phyloP scores from a whole-genome alignment of 2,329 filamentous ascomycete species.

The Talaromyces sp. region DNA sequence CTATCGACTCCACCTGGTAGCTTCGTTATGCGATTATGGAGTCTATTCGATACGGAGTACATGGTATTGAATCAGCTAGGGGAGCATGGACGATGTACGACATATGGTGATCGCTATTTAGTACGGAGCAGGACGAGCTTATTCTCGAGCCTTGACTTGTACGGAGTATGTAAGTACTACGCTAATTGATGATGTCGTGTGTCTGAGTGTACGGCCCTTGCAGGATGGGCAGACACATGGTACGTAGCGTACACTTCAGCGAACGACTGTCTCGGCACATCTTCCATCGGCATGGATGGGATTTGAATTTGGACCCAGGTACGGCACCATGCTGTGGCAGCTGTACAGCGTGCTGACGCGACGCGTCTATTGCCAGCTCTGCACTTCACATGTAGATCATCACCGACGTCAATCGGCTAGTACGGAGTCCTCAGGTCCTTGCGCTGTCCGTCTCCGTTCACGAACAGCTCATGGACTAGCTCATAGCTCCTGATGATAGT shows the following conservation, averaged over 20 bases:
- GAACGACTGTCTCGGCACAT: neutral
- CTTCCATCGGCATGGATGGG: neutral
- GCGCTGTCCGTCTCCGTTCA: neutral
- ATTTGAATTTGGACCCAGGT: neutral
- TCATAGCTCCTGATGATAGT: neutral
- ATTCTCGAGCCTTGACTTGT: neutral
- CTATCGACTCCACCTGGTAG: neutral
- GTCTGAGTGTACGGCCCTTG: neutral
- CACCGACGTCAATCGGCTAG: neutral
- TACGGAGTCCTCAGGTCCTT: neutral
- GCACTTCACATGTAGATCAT: conserved; percentile 2
- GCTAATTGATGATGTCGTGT: neutral
- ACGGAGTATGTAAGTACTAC: neutral
- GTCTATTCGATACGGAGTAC: neutral
- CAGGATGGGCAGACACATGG: neutral
- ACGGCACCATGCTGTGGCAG: neutral
- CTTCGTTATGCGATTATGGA: neutral
- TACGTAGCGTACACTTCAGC: neutral
- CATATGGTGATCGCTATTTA: conserved; percentile 6
- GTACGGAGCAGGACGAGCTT: neutral
- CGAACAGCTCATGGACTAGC: neutral
- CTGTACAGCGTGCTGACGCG: neutral
- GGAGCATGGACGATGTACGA: neutral
- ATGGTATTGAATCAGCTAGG: neutral
- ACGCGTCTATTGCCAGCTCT: neutral